Evolutionary conservation across 2,329 filamentous ascomycete genomes (phyloP).

Genomic region (Clarireedia sp.): DNA sequence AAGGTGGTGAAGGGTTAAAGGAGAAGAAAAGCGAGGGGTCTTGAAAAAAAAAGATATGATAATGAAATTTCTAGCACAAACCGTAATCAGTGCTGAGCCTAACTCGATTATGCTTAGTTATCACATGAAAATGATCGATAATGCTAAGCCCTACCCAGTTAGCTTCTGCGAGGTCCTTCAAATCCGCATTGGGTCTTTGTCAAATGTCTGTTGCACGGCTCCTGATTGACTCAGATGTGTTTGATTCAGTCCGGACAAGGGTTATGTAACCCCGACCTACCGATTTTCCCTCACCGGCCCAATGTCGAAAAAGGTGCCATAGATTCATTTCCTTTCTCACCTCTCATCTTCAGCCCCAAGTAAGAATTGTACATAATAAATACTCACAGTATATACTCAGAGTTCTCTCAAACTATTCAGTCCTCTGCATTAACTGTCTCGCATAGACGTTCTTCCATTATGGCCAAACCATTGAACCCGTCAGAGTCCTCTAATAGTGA

Average conservation of each 20-base stretch:
- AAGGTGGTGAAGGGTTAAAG: slow-evolving; percentile 10
- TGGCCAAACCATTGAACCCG: background rate
- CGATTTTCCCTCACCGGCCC: too few species aligned
- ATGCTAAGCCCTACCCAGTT: background rate
- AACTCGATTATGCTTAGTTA: background rate
- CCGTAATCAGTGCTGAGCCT: background rate
- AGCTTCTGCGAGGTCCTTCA: background rate
- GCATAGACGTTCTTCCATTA: background rate
- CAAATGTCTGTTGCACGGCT: too few species aligned
- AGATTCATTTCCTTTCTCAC: background rate
- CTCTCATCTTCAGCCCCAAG: background rate
- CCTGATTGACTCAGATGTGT: background rate
- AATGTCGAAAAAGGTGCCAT: too few species aligned
- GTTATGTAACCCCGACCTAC: too few species aligned
- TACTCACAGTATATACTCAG: too few species aligned
- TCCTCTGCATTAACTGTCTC: too few species aligned
- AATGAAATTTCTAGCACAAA: slow-evolving; percentile 1
- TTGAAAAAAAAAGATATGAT: slow-evolving; percentile 3
- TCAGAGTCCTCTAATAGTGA: background rate
- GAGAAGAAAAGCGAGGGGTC: background rate
- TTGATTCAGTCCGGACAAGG: too few species aligned
- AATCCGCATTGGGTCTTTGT: background rate
- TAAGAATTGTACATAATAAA: too few species aligned
- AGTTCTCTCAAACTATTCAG: background rate
- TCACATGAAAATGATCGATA: background rate